Evolutionary conservation across 73 alveolate genomes (phyloP), one percentile per base, ranked within the genome.

Genomic region (Loxodes magnus): DNA sequence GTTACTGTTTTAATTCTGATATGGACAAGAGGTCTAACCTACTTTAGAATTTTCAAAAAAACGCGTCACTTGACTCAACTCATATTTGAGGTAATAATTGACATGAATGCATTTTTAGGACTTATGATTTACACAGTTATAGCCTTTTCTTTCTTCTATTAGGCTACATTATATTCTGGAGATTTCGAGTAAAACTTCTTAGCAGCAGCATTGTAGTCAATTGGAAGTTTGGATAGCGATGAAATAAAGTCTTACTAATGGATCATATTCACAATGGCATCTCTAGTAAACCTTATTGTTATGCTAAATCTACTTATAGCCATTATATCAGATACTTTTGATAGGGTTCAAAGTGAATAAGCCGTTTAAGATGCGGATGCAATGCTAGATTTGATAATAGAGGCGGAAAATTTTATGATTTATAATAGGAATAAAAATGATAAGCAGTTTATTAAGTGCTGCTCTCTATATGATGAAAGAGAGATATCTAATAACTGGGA

Each of bases 281-380:
- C 82, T 5, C 55, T 67, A 22, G n/a, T 59, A 4, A 60, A 26
- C 30, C 50, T 31, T 65, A 67, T 67, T 5, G 49, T 67, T 30
- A 42, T 67, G 82, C 69, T 67, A 27, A 67, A 67, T 30, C 53
- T 67, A 27, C 30, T 67, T 39, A 60, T 67, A 21, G 68, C 82
- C 33, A 59, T 66, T 35, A 42, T 66, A 16, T 58, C 74, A 4
- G 80, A 66, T 23, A 29, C 80, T 16, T 56, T 58, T 31, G 65
- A 49, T 20, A 41, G 29, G 23, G 19, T 67, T 52, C n/a, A n/a
- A n/a, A n/a, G n/a, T n/a, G n/a, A n/a, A n/a, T n/a, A n/a, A n/a
- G n/a, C n/a, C n/a, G n/a, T n/a, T n/a, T n/a, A n/a, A n/a, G n/a
- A n/a, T n/a, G n/a, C n/a, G n/a, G n/a, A n/a, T n/a, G n/a, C n/a